Evolutionary conservation across 108 stramenopile genomes (phyloP), one percentile per base, ranked within the genome.

Genomic region (Poteriospumella lacustris): DNA sequence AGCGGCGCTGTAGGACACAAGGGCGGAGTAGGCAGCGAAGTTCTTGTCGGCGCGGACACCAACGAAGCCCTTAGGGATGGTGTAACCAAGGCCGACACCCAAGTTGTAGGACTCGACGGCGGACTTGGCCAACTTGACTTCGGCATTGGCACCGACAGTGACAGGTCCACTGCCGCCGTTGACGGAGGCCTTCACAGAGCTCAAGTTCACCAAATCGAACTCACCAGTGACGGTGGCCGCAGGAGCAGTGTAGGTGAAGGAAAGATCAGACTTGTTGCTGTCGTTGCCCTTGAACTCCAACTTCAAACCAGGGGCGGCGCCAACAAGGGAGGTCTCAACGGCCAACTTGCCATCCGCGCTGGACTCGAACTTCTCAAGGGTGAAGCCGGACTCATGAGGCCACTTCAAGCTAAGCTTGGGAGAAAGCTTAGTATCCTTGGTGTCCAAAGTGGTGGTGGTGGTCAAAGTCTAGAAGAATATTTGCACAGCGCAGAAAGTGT

Each of bases 241-340:
- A 26, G 43, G 44, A 24, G 19, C 24, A 3, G 43, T 42, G 47
- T 73, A 73, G 47, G 47, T 73, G 12, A 56, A 19, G 15, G 26
- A 44, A 28, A 73, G 9, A 56, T 73, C 70, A 73, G 44, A 24
- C 41, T 73, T 73, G 70, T 73, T 38, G 42, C 9, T 28, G 31
- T 73, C 70, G 5, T 73, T 56, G 31, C 70, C 70, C 70, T 73
- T 73, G 70, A 73, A 73, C 12, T 52, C 70, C 5, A 73, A 19
- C 43, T 52, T 73, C 41, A 73, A 38, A 34, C 44, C 44, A 29
- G 47, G 47, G 36, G 70, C 47, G 33, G 41, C 43, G 29, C 24
- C 33, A 26, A 38, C 19, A 9, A 56, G 41, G n/a, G 47, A 73
- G 12, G 70, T 38, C 26, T 64, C 60, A 64, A 56, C 12, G 12